Base-by-base conservation (phyloP, 805 yeast species). In the Pichia paraexigua region DNA sequence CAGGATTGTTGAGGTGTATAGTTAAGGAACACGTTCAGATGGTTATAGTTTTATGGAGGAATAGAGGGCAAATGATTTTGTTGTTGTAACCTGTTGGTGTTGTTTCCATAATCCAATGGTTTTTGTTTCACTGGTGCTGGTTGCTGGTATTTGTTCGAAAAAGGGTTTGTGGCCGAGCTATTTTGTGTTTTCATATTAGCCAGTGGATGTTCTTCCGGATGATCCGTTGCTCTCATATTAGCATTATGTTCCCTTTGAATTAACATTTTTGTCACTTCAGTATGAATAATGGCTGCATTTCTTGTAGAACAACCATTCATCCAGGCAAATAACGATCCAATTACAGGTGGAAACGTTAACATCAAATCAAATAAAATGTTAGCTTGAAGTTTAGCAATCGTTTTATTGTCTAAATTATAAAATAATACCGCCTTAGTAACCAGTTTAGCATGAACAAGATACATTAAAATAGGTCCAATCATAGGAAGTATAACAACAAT, bases 401-500 rank as follows among this genome's bases (percentile, higher is more conserved):
- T 61, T 24, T 72, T 75, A 2, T 66, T 62, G 5, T 95, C 95
- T 12, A 87, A 57, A 12, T 77, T 67, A 47, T 83, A 74, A 46
- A 73, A 70, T 21, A 76, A 72, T 50, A 79, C 77, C 0, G 92
- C 94, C 51, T 77, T 64, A 25, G 72, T 69, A 27, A 88, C 74
- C 54, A 91, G 65, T 53, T 90, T 74, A 3, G 82, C 77, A 64
- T 91, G 96, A 40, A 89, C 75, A 2, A 77, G 82, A 65, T 85
- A 92, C 90, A 89, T 87, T 50, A 82, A 60, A 4, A 82, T 56
- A 1, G 97, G 96, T 0, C 98, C 98, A n/a, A 92, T 66, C 0
- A 79, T 85, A 0, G 98, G 98, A 11, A 92, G 50, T 4, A 57
- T 43, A 10, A 88, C 68, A 41, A 83, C 74, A 15, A 90, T 48